These are phyloP conservation scores for Cystobasidium tubakii DNA, from an alignment of 768 basidiomycete genomes.

Conservation along the genomic window DNA sequence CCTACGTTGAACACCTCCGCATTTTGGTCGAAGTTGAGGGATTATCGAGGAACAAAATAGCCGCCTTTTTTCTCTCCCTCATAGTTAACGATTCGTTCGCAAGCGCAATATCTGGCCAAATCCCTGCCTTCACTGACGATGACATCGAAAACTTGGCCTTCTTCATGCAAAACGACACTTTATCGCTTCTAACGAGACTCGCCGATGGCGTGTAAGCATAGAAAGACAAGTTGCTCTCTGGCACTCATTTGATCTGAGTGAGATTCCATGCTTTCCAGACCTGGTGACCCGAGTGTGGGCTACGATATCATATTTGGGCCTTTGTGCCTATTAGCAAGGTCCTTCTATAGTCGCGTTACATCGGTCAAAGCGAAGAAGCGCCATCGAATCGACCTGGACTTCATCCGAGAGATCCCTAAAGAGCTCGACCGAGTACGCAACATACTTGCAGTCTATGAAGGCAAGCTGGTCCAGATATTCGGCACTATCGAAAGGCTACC, in stretches of 20 bases:
- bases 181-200: neutral
- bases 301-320: conserved; percentile 12
- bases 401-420: neutral
- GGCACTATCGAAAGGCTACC: neutral
- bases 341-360: neutral
- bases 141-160: conserved; percentile 1
- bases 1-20: conserved; percentile 1
- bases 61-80: neutral
- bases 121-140: conserved; percentile 9
- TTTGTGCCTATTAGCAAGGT: neutral
- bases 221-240: no score
- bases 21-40: neutral
- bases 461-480: neutral
- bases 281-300: neutral
- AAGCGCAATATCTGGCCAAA: conserved; percentile 8
- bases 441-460: neutral
- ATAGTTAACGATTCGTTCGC: conserved; percentile 14
- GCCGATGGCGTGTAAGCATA: neutral
- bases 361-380: neutral
- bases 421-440: neutral
- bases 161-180: neutral
- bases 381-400: neutral
- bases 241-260: no score
- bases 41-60: neutral
- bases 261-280: neutral